A percentile compares a stretch with the other conserved stretches of the same genome.
Evolutionary conservation across 1,139 yeast genomes (phyloP).

Genomic region (Pneumocystis wakefieldiae): DNA sequence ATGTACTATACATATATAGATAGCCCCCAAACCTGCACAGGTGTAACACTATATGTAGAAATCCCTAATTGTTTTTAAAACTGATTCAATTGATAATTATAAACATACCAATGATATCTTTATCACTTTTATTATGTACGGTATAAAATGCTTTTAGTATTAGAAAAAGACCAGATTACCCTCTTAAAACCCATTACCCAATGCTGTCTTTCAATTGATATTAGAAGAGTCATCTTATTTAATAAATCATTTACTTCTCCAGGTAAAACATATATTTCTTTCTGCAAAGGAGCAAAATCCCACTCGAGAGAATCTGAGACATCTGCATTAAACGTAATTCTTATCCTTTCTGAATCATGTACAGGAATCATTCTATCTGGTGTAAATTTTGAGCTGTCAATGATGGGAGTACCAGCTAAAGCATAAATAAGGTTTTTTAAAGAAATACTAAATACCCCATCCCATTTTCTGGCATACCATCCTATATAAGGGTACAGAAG

Average conservation of each 20-base stretch:
- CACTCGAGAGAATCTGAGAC: constrained; percentile 87
- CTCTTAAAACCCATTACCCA: not conserved
- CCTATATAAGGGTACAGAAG: constrained; percentile 85
- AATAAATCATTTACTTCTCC: constrained; percentile 40
- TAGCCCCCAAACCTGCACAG: constrained; percentile 33
- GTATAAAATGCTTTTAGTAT: constrained; percentile 92
- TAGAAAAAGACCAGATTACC: not conserved
- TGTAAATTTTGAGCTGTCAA: constrained; percentile 66
- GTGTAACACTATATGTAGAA: constrained; percentile 50
- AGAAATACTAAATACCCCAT: constrained; percentile 19
- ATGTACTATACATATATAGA: not conserved
- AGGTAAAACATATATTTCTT: constrained; percentile 85
- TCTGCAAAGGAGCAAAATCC: constrained; percentile 88
- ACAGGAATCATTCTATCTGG: constrained; percentile 81
- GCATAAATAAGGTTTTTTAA: not conserved
- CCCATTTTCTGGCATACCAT: constrained; percentile 92
- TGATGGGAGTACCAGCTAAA: constrained; percentile 83
- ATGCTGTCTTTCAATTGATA: not conserved
- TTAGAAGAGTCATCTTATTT: not conserved
- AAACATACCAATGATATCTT: constrained; percentile 95
- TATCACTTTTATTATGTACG: constrained; percentile 72
- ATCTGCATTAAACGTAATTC: constrained; percentile 78
- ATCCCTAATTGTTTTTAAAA: constrained; percentile 4
- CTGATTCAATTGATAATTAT: not conserved
- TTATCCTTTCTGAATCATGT: constrained; percentile 65